Evolutionary conservation across 2,329 filamentous ascomycete species (phyloP), one percentile per base, ranked within the genome.

Genomic region (Chrysosporium keratinophilum): DNA sequence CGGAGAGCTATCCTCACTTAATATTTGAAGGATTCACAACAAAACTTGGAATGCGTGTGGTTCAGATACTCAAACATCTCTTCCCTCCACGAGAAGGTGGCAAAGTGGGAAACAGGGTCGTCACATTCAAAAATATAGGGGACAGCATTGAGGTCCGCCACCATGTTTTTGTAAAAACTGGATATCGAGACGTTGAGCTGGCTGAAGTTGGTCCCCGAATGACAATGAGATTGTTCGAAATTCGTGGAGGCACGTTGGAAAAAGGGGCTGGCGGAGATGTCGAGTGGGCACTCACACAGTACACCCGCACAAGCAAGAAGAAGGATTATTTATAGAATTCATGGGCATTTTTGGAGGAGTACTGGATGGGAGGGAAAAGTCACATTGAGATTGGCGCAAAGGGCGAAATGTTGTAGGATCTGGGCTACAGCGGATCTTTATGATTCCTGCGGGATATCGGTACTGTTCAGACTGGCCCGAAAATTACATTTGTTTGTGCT

Each of bases 181-280:
- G 87, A 0, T 93, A 91, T 65, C 84, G 95, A 65, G 87, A 85
- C 55, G 88, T 97, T 2, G 89, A 95, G 69, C 72, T 95, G 62
- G 84, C 87, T 12, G 89, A 95, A 68, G 88, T 95, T 49, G 89
- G 91, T 0, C 93, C 93, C 1, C 79, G 93, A 54, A 95, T 97
- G 88, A 95, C 89, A n/a, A 93, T 97, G 88, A 79, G 88, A 61
- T 75, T 89, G 51, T 98, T 97, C 66, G 88, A 97, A 73, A 95
- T 98, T 57, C 79, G 90, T 45, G 85, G 84, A 51, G 91, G 93
- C 14, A 95, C 91, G 3, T 74, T 96, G 56, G 93, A 97, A 67
- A 95, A 74, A 58, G 69, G 90, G 65, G 94, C 94, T 69, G 87
- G 94, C 61, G 91, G 91, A 3, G 93, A 98, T 70, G 83, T 94